Evolutionary conservation across 805 yeast genomes (phyloP).

Genomic region (Lipomyces yamadae): DNA sequence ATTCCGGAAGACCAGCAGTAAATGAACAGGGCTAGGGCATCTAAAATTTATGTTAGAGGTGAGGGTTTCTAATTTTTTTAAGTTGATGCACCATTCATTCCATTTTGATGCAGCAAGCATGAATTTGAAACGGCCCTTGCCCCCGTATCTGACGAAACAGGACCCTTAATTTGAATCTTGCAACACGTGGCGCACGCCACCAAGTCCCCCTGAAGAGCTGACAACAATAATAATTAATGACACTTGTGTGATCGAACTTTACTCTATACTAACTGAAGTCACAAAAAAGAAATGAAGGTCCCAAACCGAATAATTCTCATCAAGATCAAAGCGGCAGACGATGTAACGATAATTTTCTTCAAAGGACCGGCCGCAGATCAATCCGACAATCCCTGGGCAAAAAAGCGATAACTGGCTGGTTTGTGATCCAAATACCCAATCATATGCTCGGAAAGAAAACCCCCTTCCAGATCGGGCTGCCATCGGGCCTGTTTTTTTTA

Average conservation of each 20-base stretch:
- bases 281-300: conserved; percentile 5
- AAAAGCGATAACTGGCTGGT: background rate
- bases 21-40: too few species aligned
- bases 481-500: background rate
- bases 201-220: background rate
- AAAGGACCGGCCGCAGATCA: background rate
- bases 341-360: background rate
- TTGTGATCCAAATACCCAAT: background rate
- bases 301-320: conserved; percentile 8
- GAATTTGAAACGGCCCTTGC: background rate
- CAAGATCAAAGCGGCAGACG: background rate
- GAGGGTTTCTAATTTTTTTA: too few species aligned
- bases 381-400: background rate
- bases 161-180: conserved; percentile 9
- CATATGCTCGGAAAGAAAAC: background rate
- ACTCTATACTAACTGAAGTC: conserved; percentile 6
- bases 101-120: background rate
- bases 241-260: conserved; percentile 3
- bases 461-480: background rate
- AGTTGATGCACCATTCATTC: background rate
- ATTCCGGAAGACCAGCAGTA: too few species aligned
- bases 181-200: conserved; percentile 11
- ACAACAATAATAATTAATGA: background rate
- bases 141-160: background rate
- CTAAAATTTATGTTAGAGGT: too few species aligned